phyloP scores from a whole-genome alignment of 2,329 filamentous ascomycete species.

The Diaporthe sp. region DNA sequence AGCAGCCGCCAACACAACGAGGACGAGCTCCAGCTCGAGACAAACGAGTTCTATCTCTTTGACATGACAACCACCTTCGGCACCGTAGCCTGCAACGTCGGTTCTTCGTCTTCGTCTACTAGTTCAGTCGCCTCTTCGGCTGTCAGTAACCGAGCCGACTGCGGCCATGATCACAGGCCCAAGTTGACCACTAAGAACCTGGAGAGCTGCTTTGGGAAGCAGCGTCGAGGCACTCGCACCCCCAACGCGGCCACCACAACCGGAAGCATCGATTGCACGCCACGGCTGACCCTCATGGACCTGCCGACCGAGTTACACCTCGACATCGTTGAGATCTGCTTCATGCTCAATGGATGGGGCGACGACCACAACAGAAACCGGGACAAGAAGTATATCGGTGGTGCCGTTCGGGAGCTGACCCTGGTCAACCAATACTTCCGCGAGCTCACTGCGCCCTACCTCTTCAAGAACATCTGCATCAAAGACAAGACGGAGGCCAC shows the following conservation, averaged over 20 bases:
- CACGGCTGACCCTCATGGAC: constrained; percentile 12
- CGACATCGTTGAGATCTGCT: constrained; percentile 20
- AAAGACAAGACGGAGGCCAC: constrained; percentile 31
- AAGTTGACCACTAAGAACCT: not conserved
- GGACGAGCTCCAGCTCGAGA: not conserved
- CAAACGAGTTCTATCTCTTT: not conserved
- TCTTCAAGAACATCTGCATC: constrained; percentile 33
- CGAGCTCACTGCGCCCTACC: constrained; percentile 22
- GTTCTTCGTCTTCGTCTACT: not conserved
- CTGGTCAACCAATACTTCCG: constrained; percentile 35
- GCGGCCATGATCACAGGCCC: not conserved
- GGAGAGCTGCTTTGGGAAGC: not conserved
- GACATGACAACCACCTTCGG: not conserved
- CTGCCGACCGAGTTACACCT: constrained; percentile 35
- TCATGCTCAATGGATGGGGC: not conserved
- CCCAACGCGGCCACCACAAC: not conserved
- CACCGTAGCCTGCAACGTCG: not conserved
- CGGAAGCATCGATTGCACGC: not conserved
- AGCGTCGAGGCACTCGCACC: no score
- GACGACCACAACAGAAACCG: not conserved
- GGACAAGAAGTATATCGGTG: constrained; percentile 14
- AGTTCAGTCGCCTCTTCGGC: not conserved
- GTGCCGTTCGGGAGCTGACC: constrained; percentile 32
- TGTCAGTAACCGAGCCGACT: not conserved
- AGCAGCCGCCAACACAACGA: not conserved